Conservation (phyloP, 768 basidiomycete species). For the Coprinellus aureogranulatus region DNA sequence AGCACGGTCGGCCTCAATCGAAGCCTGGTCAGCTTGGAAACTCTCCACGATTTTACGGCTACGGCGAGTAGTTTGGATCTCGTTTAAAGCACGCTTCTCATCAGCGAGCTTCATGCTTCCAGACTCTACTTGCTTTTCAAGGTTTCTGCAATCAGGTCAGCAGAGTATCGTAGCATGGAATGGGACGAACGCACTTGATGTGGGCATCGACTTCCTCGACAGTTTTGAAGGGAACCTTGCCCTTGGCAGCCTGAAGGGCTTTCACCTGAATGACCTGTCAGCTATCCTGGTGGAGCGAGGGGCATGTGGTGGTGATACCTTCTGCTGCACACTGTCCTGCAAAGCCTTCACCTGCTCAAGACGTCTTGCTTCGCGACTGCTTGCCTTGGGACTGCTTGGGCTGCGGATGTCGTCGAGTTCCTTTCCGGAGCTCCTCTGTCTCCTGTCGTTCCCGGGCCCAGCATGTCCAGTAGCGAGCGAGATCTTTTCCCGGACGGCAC, state of each 20-base stretch:
- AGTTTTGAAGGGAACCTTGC: slow-evolving; percentile 76
- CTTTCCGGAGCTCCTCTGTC: slow-evolving; percentile 65
- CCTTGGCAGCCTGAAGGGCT: slow-evolving; percentile 77
- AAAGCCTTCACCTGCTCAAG: slow-evolving; percentile 76
- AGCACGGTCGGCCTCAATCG: slow-evolving; percentile 76
- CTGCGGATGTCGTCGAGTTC: slow-evolving; percentile 79
- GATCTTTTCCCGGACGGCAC: slow-evolving; percentile 74
- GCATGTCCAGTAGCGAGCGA: slow-evolving; percentile 51
- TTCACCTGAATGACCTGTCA: slow-evolving; percentile 55
- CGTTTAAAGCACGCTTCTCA: slow-evolving; percentile 92
- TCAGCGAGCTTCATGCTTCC: slow-evolving; percentile 90
- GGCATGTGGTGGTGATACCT: slow-evolving; percentile 45
- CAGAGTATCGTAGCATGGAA: background rate
- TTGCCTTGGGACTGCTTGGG: slow-evolving; percentile 80
- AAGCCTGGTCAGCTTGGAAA: slow-evolving; percentile 75
- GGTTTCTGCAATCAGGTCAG: slow-evolving; percentile 45
- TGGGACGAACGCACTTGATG: slow-evolving; percentile 60
- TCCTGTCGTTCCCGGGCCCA: slow-evolving; percentile 67
- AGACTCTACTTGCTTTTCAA: slow-evolving; percentile 90
- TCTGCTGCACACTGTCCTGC: slow-evolving; percentile 78
- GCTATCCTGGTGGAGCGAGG: background rate
- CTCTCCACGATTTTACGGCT: slow-evolving; percentile 72
- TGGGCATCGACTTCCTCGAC: slow-evolving; percentile 84
- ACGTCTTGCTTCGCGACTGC: slow-evolving; percentile 61
- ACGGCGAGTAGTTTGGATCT: slow-evolving; percentile 75